Conservation (phyloP, 768 basidiomycete genomes). For the Pleurotus pulmonarius region DNA sequence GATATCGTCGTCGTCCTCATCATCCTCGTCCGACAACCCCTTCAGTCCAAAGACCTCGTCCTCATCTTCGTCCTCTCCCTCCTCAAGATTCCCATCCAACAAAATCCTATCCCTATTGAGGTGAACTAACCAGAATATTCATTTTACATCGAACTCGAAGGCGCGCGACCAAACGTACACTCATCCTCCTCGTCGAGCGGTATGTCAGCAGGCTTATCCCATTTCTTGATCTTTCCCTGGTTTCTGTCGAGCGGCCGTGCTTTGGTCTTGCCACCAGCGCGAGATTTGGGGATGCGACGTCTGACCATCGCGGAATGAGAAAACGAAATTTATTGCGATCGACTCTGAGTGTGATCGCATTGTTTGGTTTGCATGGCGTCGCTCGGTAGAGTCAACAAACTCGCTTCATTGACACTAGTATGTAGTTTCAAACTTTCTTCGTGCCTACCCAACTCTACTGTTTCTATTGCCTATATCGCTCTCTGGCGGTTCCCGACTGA, state of each 20-base stretch:
- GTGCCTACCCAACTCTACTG: too few relatives aligned
- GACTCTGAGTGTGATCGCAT: too few relatives aligned
- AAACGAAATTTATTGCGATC: too few relatives aligned
- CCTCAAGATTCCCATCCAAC: slow-evolving; percentile 56
- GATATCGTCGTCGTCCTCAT: slow-evolving; percentile 40
- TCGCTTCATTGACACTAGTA: too few relatives aligned
- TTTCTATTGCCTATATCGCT: too few relatives aligned
- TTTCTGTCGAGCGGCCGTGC: slow-evolving; percentile 46
- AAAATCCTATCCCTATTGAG: slow-evolving; percentile 71
- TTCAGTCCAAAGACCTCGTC: slow-evolving; percentile 81
- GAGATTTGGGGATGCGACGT: slow-evolving; percentile 37
- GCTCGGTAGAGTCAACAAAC: too few relatives aligned
- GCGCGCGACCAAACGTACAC: slow-evolving; percentile 43
- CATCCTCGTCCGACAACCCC: slow-evolving; percentile 51
- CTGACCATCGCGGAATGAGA: slow-evolving; percentile 15
- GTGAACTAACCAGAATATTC: slow-evolving; percentile 50
- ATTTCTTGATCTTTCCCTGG: slow-evolving; percentile 55
- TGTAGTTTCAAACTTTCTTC: too few relatives aligned
- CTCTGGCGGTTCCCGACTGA: too few relatives aligned
- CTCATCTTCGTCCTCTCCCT: slow-evolving; percentile 57
- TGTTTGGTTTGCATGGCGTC: too few relatives aligned
- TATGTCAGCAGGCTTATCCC: slow-evolving; percentile 66
- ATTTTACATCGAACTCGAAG: slow-evolving; percentile 1
- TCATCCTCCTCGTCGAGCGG: slow-evolving; percentile 77
- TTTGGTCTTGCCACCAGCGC: slow-evolving; percentile 24